Evolutionary conservation across 805 yeast species (phyloP).

Genomic region (Ogataea neopini): DNA sequence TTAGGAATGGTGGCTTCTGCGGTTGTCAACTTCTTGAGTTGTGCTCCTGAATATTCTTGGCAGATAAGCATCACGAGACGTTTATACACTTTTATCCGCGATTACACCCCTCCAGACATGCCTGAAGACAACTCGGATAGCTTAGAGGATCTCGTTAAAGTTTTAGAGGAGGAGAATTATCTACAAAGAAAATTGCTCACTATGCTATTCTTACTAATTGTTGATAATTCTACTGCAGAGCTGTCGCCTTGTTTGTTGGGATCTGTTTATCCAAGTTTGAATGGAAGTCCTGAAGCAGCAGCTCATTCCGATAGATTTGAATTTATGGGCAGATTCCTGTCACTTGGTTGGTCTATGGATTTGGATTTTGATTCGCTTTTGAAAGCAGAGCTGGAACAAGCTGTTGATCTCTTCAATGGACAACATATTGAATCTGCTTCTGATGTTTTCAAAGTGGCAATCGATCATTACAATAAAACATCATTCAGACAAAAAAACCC

Average conservation of each 20-base stretch:
- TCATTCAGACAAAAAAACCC: constrained; percentile 23
- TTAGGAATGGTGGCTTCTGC: constrained; percentile 67
- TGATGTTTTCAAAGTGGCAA: constrained; percentile 42
- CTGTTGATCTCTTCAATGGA: constrained; percentile 43
- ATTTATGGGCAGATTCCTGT: constrained; percentile 29
- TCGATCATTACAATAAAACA: constrained; percentile 43
- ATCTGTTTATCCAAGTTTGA: constrained; percentile 14
- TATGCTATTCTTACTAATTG: constrained; percentile 53
- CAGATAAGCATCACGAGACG: constrained; percentile 55
- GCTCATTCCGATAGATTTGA: constrained; percentile 17
- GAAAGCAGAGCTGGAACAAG: constrained; percentile 35
- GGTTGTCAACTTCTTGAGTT: constrained; percentile 50
- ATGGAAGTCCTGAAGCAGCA: constrained; percentile 1
- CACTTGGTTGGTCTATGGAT: constrained; percentile 66
- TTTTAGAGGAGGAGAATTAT: constrained; percentile 55
- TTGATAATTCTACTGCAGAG: constrained; percentile 35
- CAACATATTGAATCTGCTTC: constrained; percentile 30
- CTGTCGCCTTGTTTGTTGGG: constrained; percentile 9
- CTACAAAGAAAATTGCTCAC: constrained; percentile 67
- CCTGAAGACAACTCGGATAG: constrained; percentile 42
- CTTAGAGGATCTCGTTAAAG: constrained; percentile 40
- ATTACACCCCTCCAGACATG: constrained; percentile 48
- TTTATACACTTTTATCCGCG: constrained; percentile 61
- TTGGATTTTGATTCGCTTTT: constrained; percentile 51
- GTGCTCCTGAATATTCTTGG: constrained; percentile 38